Conservation (phyloP, 768 basidiomycete species). For the Gautieria morchelliformis region DNA sequence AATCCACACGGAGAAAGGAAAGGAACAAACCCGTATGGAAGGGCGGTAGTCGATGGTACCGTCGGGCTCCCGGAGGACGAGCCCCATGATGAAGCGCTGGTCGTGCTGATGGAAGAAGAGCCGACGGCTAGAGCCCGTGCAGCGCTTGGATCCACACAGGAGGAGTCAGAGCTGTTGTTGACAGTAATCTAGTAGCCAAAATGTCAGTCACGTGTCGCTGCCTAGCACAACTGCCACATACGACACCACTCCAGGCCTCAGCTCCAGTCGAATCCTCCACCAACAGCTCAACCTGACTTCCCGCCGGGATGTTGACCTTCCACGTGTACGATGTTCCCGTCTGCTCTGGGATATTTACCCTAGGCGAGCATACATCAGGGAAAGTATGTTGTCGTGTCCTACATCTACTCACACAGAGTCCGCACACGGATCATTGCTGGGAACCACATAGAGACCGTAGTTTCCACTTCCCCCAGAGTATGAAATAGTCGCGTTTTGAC, state of each 20-base stretch:
- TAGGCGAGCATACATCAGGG: slow-evolving; percentile 18
- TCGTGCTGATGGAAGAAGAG: slow-evolving; percentile 5
- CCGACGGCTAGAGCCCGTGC: slow-evolving; percentile 9
- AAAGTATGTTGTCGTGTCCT: not conserved
- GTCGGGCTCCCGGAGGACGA: slow-evolving; percentile 17
- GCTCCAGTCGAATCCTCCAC: slow-evolving; percentile 41
- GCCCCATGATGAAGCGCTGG: not conserved
- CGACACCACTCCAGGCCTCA: slow-evolving; percentile 59
- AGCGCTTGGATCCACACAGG: slow-evolving; percentile 23
- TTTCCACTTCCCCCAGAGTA: not conserved
- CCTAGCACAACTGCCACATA: slow-evolving; percentile 25
- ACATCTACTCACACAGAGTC: slow-evolving; percentile 41
- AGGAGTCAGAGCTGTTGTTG: slow-evolving; percentile 23
- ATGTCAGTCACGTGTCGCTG: not conserved
- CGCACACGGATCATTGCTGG: slow-evolving; percentile 46
- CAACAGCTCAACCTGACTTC: slow-evolving; percentile 40
- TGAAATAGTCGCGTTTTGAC: not conserved
- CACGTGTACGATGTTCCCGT: slow-evolving; percentile 34
- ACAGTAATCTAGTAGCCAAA: slow-evolving; percentile 23
- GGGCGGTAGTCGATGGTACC: slow-evolving; percentile 6
- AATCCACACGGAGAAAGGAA: not conserved
- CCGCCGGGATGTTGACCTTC: slow-evolving; percentile 36
- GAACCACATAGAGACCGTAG: slow-evolving; percentile 26
- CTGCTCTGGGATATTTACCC: slow-evolving; percentile 48
- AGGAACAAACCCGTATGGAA: not conserved